A percentile compares a stretch with the other conserved stretches of the same genome.
Conservation (phyloP, 139 green algal species). For the Chlamydomonas incerta region DNA sequence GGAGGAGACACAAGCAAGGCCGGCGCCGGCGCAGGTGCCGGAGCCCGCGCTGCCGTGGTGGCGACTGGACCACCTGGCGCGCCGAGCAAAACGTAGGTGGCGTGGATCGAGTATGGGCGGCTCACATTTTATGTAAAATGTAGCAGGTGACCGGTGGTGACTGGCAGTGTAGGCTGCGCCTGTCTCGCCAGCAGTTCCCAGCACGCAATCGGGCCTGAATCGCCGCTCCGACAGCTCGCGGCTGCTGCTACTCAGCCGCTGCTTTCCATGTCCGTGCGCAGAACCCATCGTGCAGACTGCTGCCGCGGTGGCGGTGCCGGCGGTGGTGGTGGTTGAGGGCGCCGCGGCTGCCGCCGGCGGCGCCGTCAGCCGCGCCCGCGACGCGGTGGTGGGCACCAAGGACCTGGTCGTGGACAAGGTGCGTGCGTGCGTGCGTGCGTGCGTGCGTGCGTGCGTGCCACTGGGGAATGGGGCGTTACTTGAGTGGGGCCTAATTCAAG, state of each 20-base stretch:
- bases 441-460: too few relatives aligned
- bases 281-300: neutral
- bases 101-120: neutral
- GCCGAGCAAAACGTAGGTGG: neutral
- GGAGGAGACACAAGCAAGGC: neutral
- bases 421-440: too few relatives aligned
- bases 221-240: neutral
- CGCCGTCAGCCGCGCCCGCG: neutral
- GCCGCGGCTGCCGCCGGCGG: neutral
- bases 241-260: too few relatives aligned
- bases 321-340: conserved; percentile 22
- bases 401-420: neutral
- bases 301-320: conserved; percentile 12
- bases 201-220: neutral
- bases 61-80: conserved; percentile 1
- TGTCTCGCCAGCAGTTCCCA: too few relatives aligned
- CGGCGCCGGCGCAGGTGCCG: neutral
- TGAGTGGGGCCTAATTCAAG: too few relatives aligned
- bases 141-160: too few relatives aligned
- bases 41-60: conserved; percentile 13
- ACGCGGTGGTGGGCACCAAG: neutral
- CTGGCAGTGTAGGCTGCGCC: too few relatives aligned
- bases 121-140: neutral
- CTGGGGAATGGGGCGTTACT: too few relatives aligned
- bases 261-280: too few relatives aligned